Base-by-base conservation (phyloP, 1,284 basidiomycete genomes). In the Tilletia horrida region DNA sequence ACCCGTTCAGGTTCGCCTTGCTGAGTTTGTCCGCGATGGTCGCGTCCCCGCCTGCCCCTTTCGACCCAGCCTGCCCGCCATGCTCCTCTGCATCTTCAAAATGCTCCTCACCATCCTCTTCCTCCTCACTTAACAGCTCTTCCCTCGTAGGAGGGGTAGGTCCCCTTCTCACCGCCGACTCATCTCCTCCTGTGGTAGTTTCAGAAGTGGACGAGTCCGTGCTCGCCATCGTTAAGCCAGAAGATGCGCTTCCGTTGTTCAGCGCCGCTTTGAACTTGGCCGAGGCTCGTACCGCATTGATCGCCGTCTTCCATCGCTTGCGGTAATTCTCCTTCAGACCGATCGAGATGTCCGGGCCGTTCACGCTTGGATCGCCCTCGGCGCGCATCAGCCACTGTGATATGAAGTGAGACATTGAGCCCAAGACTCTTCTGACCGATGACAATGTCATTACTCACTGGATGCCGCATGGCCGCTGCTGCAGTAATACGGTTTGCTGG, bases 401-500 rank as follows among this genome's bases (percentile, higher is more conserved):
- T 48, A 13, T 9, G 1, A 52, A 3, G 16, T 63, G 3, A 25
- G 61, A 9, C 1, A 43, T 9, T 16, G 6, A 40, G 6, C 35
- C 35, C 35, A 40, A 40, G 43, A 11, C 7, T 21, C 13, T 21
- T 11, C 8, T 7, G 13, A 50, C 7, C 7, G n/a, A 50, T 50
- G n/a, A 7, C 47, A 6, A 31, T 16, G 21, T 21, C 55, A 25
- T 44, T 16, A 84, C 81, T 67, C 66, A 86, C 85, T 2, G 86
- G 84, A 79, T 91, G 86, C 23, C 84, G 74, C n/a, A 89, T 83
- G 0, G 92, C 93, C 73, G 92, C 84, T 2, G 84, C 85, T 0
- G 92, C 91, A 0, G 91, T 90, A 1, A 88, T 88, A 29, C 95
- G 87, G 69, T 87, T 82, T 0, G 83, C 76, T 0, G 93, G 90